These are phyloP conservation scores for Coniosporium tulheliwenetii DNA, from an alignment of 2,329 filamentous ascomycete genomes.

Conservation along the genomic window DNA sequence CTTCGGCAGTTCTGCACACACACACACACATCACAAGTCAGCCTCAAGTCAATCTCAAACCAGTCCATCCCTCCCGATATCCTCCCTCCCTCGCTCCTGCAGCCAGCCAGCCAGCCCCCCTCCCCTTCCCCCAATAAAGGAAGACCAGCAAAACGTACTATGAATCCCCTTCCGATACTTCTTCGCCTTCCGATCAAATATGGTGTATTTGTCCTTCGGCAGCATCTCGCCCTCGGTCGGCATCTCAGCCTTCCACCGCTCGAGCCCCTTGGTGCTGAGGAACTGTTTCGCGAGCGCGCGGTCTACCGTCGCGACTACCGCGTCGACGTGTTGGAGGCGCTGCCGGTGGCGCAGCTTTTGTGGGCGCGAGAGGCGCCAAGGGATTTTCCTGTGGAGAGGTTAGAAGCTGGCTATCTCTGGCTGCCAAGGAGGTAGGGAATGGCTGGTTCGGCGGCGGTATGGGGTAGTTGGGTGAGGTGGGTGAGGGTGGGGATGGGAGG, in stretches of 20 bases:
- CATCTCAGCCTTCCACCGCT: conserved; percentile 93
- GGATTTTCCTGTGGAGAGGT: conserved; percentile 60
- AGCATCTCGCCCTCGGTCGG: conserved; percentile 91
- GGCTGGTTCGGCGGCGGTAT: conserved; percentile 9
- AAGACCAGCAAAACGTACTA: conserved; percentile 48
- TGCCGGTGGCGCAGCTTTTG: conserved; percentile 80
- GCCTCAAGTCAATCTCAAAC: too few species aligned
- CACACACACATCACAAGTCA: conserved; percentile 1
- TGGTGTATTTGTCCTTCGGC: conserved; percentile 91
- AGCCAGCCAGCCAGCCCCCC: background rate
- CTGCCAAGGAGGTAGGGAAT: conserved; percentile 13
- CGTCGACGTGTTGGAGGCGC: conserved; percentile 72
- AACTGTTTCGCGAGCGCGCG: conserved; percentile 54
- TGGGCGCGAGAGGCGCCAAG: conserved; percentile 83
- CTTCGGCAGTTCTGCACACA: conserved; percentile 31
- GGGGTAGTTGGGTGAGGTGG: conserved; percentile 5
- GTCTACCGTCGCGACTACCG: conserved; percentile 70
- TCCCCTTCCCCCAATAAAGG: background rate
- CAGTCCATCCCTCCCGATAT: conserved; percentile 2
- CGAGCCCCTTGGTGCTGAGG: conserved; percentile 27
- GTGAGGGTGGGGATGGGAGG: conserved; percentile 3
- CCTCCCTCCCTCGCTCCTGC: too few species aligned
- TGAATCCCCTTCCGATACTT: conserved; percentile 94
- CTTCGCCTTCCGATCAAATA: conserved; percentile 94
- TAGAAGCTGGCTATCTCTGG: background rate